Conservation (phyloP, 441 rosid species). For the Corymbia calophylla region DNA sequence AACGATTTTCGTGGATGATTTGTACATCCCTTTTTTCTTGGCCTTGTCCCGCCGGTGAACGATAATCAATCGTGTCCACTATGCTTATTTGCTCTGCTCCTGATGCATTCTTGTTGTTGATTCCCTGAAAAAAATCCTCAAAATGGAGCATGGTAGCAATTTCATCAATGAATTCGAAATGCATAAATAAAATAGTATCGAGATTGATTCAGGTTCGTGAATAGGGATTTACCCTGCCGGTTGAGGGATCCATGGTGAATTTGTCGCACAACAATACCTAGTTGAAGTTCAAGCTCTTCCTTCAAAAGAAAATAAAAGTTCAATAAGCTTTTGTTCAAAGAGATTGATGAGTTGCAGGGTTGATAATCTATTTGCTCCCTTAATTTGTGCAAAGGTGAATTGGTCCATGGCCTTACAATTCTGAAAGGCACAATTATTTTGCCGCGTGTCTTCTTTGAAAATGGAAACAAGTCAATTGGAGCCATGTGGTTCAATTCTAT, state of each 20-base stretch:
- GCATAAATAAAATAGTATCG: not conserved
- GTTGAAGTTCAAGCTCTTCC: not conserved
- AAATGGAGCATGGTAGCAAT: not conserved
- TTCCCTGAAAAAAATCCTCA: not conserved
- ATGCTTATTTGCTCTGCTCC: constrained; percentile 21
- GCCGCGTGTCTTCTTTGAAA: not conserved
- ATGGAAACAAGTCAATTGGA: not conserved
- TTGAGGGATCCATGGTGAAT: not conserved
- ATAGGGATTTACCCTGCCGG: not conserved
- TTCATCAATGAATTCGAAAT: not conserved
- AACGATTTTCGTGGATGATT: constrained; percentile 34
- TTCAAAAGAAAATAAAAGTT: not conserved
- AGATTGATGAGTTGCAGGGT: not conserved
- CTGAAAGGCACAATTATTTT: not conserved
- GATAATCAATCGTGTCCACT: constrained; percentile 28
- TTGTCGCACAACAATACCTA: not conserved
- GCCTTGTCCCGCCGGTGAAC: constrained; percentile 46
- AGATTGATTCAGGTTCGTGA: not conserved
- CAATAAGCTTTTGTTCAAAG: not conserved
- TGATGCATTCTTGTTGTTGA: constrained; percentile 4
- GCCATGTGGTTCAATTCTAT: not conserved
- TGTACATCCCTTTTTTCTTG: constrained; percentile 36
- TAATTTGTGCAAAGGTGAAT: not conserved
- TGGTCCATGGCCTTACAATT: not conserved
- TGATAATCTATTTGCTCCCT: not conserved